phyloP scores from a whole-genome alignment of 495 filamentous ascomycete genomes.

The Hypoxylon rickii region DNA sequence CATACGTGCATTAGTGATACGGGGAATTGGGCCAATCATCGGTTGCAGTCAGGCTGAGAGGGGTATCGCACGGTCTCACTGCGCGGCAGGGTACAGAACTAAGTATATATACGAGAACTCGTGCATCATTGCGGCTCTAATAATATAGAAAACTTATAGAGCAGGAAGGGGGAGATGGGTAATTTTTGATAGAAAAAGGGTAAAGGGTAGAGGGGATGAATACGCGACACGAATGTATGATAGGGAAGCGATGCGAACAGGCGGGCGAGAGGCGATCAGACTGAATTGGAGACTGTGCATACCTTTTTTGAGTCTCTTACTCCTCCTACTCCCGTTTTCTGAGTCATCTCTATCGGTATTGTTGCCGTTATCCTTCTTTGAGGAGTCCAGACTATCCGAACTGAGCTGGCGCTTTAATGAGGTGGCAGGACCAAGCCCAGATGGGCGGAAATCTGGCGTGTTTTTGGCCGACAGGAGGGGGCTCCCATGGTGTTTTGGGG shows the following conservation, averaged over 20 bases:
- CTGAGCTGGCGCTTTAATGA: constrained; percentile 83
- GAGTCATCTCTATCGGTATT: constrained; percentile 67
- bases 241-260: neutral
- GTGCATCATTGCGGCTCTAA: constrained; percentile 15
- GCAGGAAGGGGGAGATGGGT: too few species aligned
- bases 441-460: constrained; percentile 62
- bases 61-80: constrained; percentile 4
- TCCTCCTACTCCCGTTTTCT: constrained; percentile 79
- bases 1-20: constrained; percentile 42
- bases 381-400: constrained; percentile 67
- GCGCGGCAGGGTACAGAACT: constrained; percentile 18
- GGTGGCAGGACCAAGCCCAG: constrained; percentile 56
- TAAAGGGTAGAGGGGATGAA: neutral
- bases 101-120: constrained; percentile 9
- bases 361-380: constrained; percentile 59
- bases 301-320: constrained; percentile 95
- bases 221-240: neutral
- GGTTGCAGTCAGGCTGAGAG: constrained; percentile 4
- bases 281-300: constrained; percentile 33
- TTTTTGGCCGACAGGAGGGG: constrained; percentile 59
- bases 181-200: neutral
- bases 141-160: constrained; percentile 4
- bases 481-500: constrained; percentile 54
- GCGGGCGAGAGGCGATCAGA: constrained; percentile 1
- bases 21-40: constrained; percentile 31